Evolutionary conservation across 345 rosid genomes (phyloP).

Genomic region (Linum trigynum): DNA sequence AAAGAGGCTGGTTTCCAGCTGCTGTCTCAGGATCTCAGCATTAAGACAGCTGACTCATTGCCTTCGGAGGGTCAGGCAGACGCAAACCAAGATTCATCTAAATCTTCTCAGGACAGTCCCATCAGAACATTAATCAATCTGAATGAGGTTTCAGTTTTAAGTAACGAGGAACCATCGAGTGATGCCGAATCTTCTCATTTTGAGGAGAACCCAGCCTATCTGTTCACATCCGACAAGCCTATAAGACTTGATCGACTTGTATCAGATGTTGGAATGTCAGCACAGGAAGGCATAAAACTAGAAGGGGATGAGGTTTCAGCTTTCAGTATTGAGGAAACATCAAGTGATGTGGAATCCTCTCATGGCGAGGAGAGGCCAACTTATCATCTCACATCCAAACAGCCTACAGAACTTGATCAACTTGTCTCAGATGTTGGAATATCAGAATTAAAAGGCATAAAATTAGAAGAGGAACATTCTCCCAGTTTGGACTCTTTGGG

Average conservation of each 20-base stretch:
- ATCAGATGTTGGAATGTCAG: conserved; percentile 19
- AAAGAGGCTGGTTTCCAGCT: conserved; percentile 82
- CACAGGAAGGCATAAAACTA: conserved; percentile 16
- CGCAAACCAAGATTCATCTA: conserved; percentile 26
- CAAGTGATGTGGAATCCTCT: conserved; percentile 24
- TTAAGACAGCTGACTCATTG: conserved; percentile 34
- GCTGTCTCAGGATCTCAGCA: conserved; percentile 58
- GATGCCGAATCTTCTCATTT: conserved; percentile 26
- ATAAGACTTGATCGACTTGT: conserved; percentile 24
- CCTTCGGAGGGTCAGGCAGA: conserved; percentile 34
- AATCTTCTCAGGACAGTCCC: conserved; percentile 28
- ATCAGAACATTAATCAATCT: conserved; percentile 19
- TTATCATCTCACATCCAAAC: conserved; percentile 22
- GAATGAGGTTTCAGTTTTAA: conserved; percentile 22
- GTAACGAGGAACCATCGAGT: conserved; percentile 19
- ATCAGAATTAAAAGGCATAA: conserved; percentile 16
- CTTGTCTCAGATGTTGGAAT: conserved; percentile 18
- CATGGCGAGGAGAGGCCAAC: conserved; percentile 26
- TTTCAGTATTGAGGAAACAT: conserved; percentile 15
- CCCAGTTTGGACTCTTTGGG: conserved; percentile 22
- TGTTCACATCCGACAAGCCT: conserved; percentile 22
- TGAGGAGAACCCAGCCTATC: conserved; percentile 25
- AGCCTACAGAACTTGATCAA: conserved; percentile 26
- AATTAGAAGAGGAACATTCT: conserved; percentile 23
- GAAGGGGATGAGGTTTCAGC: conserved; percentile 15